Evolutionary conservation across 2,329 filamentous ascomycete species (phyloP), one percentile per base, ranked within the genome.

Genomic region (Coleophoma cylindrospora): DNA sequence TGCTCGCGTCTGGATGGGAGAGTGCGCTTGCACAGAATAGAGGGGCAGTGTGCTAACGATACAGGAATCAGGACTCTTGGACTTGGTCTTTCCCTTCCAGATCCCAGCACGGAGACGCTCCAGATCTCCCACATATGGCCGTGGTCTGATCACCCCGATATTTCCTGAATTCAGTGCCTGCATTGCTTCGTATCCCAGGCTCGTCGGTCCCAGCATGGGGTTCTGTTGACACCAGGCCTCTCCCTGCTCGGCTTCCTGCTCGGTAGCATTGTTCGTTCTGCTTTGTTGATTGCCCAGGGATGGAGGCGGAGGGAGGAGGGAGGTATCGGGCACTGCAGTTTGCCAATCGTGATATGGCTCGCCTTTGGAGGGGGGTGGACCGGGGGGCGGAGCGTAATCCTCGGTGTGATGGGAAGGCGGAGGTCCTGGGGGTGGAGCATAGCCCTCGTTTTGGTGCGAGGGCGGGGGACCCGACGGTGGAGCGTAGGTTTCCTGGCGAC

Each of bases 261-360:
- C 75, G 2, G 78, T 78, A 1, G 88, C 84, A 66, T 92, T 92
- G 62, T 81, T 83, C 2, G 84, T 77, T 0, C 83, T 81, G 12
- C 86, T 89, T 33, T 66, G 70, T 52, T 87, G 81, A 60, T 82
- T 81, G 45, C 80, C 80, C 48, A 89, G 76, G 32, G 79, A 77
- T 0, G 87, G 87, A 1, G 87, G 87, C 0, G 86, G 86, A 1
- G 87, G 87, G 40, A 91, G 80, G 10, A 87, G 74, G 1, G 85
- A 74, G 1, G 81, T 89, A 65, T 91, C 87, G 0, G 87, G 86
- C 1, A 90, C 84, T 3, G 83, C 79, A 7, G 77, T 63, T 57
- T 83, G 75, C 87, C 87, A 91, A 67, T 87, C 81, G 64, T 90
- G 86, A 57, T 81, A 65, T 49, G 60, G 58, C 37, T 52, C 50